Base-by-base conservation (phyloP, 345 rosid genomes). In the Dipteronia sinensis region DNA sequence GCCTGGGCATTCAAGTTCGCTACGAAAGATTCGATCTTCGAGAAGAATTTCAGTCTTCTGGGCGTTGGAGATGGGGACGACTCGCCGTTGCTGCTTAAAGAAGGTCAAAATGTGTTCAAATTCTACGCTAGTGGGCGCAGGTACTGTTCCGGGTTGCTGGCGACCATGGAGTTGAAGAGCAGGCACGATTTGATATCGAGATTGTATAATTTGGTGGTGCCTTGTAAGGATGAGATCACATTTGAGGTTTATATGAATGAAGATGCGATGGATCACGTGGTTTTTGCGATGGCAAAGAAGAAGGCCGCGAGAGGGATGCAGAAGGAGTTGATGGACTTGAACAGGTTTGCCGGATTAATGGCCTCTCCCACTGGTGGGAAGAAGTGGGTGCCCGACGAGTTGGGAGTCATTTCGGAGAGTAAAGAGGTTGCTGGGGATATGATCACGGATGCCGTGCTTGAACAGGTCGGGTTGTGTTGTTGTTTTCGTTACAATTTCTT, bases 71-170 rank as follows among this genome's bases (percentile, higher is more conserved):
- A 94, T 72, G 92, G 92, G 1, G 97, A 97, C 0, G 98, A 93
- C 82, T 89, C 98, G 27, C 97, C 98, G 0, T 78, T 97, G 82
- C 73, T 97, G 88, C 82, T 97, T 23, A 97, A 94, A 81, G 99
- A 97, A 87, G 98, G 93, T 58, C 91, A 88, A 82, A 91, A 81
- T 27, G 93, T 97, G 65, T 97, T 97, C 79, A 97, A 94, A 67
- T 93, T 97, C 81, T 94, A 97, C 58, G 99, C 98, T 0, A 94
- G 98, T 13, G 99, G 99, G 27, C 89, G 99, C 6, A 87, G 99
- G 78, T 93, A 86, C 73, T 97, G 99, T 83, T 92, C 89, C 67
- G 98, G 99, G n/a, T 11, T 97, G 69, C 53, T 97, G 84, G 99
- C 98, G 6, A 97, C 98, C 0, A 87, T 97, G 91, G 98, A 97